These are phyloP conservation scores for Paratinospora sagittata DNA, from an alignment of 164 flowering plant species.

Conservation along the genomic window DNA sequence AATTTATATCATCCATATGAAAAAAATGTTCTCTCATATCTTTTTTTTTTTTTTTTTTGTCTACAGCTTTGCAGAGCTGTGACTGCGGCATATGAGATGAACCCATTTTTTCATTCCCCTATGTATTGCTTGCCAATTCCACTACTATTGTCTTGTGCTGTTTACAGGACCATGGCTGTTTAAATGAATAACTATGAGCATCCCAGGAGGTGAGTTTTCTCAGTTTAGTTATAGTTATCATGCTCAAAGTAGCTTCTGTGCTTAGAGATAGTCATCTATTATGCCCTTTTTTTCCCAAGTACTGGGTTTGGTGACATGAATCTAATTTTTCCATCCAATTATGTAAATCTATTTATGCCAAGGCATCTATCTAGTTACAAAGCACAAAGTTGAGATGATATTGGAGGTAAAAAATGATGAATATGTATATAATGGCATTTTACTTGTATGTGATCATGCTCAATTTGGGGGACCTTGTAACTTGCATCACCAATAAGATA, in stretches of 20 bases:
- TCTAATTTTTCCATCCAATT: neutral
- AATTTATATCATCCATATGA: neutral
- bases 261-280: neutral
- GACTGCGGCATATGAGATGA: slow-evolving; percentile 73
- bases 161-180: slow-evolving; percentile 42
- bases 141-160: slow-evolving; percentile 50
- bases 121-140: slow-evolving; percentile 55
- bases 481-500: no score
- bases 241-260: neutral
- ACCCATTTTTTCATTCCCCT: slow-evolving; percentile 68
- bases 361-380: neutral
- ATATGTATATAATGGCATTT: neutral
- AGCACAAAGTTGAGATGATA: neutral
- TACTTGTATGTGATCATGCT: neutral
- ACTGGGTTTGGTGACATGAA: neutral
- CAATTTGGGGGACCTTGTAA: no score
- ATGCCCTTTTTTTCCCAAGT: neutral
- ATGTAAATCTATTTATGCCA: neutral
- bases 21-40: neutral
- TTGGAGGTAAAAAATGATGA: neutral
- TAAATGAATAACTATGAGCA: slow-evolving; percentile 1
- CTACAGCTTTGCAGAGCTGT: slow-evolving; percentile 68
- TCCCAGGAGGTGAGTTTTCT: neutral
- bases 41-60: slow-evolving; percentile 13
- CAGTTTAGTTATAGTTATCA: neutral